Evolutionary conservation across 2,329 filamentous ascomycete species (phyloP).

Genomic region (Madurella mycetomatis): DNA sequence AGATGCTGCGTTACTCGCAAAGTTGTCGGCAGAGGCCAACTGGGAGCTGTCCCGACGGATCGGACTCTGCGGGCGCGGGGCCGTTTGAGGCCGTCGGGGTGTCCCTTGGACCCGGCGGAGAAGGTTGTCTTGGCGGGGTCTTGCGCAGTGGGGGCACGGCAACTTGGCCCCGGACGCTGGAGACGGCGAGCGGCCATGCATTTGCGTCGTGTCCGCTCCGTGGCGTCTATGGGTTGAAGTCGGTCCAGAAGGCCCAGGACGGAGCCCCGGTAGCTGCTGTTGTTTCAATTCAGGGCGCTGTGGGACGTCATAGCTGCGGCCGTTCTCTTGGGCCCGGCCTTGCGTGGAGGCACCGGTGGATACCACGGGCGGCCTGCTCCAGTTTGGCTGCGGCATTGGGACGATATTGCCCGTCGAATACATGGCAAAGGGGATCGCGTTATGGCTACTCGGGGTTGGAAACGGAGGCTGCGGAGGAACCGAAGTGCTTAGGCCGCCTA

Average conservation of each 20-base stretch:
- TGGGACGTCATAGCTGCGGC: neutral
- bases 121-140: slow-evolving; percentile 1
- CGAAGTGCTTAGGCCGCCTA: neutral
- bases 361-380: neutral
- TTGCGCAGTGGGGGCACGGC: slow-evolving; percentile 10
- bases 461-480: neutral
- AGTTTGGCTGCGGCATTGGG: slow-evolving; percentile 3
- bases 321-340: neutral
- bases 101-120: slow-evolving; percentile 1
- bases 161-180: neutral
- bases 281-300: neutral
- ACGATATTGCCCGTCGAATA: slow-evolving; percentile 17
- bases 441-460: neutral
- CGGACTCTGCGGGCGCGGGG: neutral
- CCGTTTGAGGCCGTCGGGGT: neutral
- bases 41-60: too few relatives aligned
- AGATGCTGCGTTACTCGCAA: too few relatives aligned
- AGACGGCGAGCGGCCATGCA: neutral
- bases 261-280: neutral
- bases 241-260: neutral
- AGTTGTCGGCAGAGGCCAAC: too few relatives aligned
- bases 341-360: neutral
- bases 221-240: too few relatives aligned
- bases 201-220: neutral
- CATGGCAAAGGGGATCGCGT: slow-evolving; percentile 16